These are phyloP conservation scores for Claviceps sp. DNA, from an alignment of 2,329 filamentous ascomycete species.

Conservation along the genomic window DNA sequence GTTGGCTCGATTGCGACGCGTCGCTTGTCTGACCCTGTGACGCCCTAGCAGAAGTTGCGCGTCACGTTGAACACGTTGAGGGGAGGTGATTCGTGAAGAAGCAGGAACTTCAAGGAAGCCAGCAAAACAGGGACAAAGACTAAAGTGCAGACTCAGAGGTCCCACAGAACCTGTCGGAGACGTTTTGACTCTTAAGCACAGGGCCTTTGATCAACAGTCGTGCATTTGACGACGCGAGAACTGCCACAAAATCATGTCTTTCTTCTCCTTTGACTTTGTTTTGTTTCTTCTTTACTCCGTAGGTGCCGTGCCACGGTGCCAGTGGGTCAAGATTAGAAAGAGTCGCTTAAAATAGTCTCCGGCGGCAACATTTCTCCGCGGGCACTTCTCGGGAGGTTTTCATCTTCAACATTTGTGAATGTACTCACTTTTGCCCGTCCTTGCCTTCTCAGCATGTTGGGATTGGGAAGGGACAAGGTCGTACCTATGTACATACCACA, in stretches of 20 bases:
- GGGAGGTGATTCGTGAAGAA: neutral
- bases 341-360: neutral
- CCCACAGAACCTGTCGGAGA: too few species aligned
- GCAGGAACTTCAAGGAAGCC: too few species aligned
- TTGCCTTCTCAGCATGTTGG: too few species aligned
- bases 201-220: too few species aligned
- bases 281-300: neutral
- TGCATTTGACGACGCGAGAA: too few species aligned
- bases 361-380: conserved; percentile 9
- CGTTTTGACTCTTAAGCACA: too few species aligned
- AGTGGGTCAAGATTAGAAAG: neutral
- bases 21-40: neutral
- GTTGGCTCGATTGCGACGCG: conserved; percentile 3
- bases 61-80: too few species aligned
- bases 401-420: too few species aligned
- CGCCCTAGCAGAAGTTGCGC: neutral
- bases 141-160: neutral
- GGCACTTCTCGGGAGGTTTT: conserved; percentile 19
- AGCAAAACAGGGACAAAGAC: neutral
- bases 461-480: too few species aligned
- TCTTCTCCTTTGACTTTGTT: neutral
- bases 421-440: neutral
- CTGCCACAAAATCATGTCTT: neutral
- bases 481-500: too few species aligned
- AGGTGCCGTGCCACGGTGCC: too few species aligned